A percentile compares a stretch with the other conserved stretches of the same genome.
These are phyloP conservation scores for Cladophialophora chaetospira DNA, from an alignment of 2,329 filamentous ascomycete genomes.

Conservation along the genomic window DNA sequence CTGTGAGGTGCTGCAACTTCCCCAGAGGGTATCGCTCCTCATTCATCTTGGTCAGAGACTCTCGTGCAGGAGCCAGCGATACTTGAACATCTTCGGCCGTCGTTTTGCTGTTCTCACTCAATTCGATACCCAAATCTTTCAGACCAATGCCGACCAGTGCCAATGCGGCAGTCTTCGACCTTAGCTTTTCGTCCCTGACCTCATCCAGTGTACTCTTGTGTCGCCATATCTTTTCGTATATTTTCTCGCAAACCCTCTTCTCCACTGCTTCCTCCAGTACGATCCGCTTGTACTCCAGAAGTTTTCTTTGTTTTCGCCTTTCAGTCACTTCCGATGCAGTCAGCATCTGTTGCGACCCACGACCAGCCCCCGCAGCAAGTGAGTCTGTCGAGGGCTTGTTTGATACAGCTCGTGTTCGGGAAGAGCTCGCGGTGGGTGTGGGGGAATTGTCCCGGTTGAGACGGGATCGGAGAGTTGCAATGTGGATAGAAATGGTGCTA, in stretches of 20 bases:
- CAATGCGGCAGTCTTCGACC: conserved; percentile 89
- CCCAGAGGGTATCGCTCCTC: conserved; percentile 84
- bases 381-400: conserved; percentile 27
- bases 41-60: conserved; percentile 78
- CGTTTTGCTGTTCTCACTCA: conserved; percentile 60
- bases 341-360: conserved; percentile 76
- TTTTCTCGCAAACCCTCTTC: conserved; percentile 76
- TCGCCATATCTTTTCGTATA: conserved; percentile 86
- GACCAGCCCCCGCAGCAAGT: conserved; percentile 17
- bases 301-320: conserved; percentile 73
- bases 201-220: conserved; percentile 92
- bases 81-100: conserved; percentile 68
- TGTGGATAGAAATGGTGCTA: conserved; percentile 81
- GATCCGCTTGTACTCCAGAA: conserved; percentile 74
- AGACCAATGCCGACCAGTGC: conserved; percentile 88
- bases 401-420: conserved; percentile 24
- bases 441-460: conserved; percentile 68
- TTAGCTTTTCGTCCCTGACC: conserved; percentile 88
- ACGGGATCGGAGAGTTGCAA: conserved; percentile 73
- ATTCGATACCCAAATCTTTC: conserved; percentile 77
- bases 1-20: conserved; percentile 85
- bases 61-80: conserved; percentile 70
- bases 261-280: conserved; percentile 91
- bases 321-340: conserved; percentile 82
- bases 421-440: conserved; percentile 42